These are phyloP conservation scores for Psilocybe cubensis DNA, from an alignment of 768 basidiomycete genomes.

Conservation along the genomic window DNA sequence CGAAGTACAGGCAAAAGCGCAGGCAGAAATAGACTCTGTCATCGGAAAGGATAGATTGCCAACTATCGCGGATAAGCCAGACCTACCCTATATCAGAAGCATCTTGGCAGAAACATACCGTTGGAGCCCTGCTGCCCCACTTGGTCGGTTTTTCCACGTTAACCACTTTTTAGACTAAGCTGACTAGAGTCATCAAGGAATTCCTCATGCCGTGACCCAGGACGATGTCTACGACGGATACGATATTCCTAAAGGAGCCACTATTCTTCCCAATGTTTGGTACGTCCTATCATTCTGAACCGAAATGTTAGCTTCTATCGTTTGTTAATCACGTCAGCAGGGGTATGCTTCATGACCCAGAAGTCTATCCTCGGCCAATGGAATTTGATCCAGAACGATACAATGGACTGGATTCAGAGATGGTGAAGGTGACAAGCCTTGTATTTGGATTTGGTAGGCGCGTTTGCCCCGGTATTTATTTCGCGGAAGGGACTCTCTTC, in stretches of 20 bases:
- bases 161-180: background rate
- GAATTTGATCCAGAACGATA: constrained; percentile 64
- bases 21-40: constrained; percentile 52
- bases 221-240: constrained; percentile 27
- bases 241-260: constrained; percentile 42
- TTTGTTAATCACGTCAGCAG: constrained; percentile 22
- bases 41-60: constrained; percentile 42
- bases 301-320: background rate
- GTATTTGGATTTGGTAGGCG: constrained; percentile 47
- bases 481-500: constrained; percentile 33
- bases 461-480: constrained; percentile 44
- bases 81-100: constrained; percentile 53
- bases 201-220: constrained; percentile 23
- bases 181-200: constrained; percentile 11
- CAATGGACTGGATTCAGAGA: constrained; percentile 37
- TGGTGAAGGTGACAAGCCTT: constrained; percentile 38
- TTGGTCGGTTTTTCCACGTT: constrained; percentile 30
- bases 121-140: constrained; percentile 47
- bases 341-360: constrained; percentile 59
- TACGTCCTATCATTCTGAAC: constrained; percentile 26
- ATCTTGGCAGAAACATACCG: constrained; percentile 50
- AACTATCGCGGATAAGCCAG: constrained; percentile 39
- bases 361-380: constrained; percentile 54
- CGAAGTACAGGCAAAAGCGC: constrained; percentile 50
- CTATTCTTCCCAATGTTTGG: constrained; percentile 56